Conservation (phyloP, 306 rosid species). For the Luffa aegyptiaca region DNA sequence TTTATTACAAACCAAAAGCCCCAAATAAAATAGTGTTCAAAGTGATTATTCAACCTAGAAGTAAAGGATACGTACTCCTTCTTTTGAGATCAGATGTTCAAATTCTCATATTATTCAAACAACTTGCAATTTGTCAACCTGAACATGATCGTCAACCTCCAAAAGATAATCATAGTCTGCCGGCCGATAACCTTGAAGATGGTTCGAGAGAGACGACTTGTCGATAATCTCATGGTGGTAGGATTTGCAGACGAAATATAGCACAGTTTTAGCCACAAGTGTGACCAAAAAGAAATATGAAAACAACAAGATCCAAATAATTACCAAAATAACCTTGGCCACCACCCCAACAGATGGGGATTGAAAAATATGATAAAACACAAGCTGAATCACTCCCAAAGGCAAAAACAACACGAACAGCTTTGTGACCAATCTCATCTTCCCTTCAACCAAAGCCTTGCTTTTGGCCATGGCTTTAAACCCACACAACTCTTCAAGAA, state of each 20-base stretch:
- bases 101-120: too few relatives aligned
- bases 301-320: constrained; percentile 20
- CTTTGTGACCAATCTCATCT: background rate
- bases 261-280: constrained; percentile 46
- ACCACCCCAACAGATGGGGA: too few relatives aligned
- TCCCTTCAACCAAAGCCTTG: constrained; percentile 37
- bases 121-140: too few relatives aligned
- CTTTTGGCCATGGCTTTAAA: constrained; percentile 55
- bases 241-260: constrained; percentile 73
- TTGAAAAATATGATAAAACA: background rate
- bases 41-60: too few relatives aligned
- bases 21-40: too few relatives aligned
- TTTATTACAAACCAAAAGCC: too few relatives aligned
- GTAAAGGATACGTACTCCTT: too few relatives aligned
- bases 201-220: constrained; percentile 33
- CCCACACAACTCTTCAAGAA: constrained; percentile 55
- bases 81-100: too few relatives aligned
- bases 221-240: constrained; percentile 64
- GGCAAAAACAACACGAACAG: constrained; percentile 3
- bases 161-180: too few relatives aligned
- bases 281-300: constrained; percentile 25
- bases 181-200: too few relatives aligned
- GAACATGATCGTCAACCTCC: too few relatives aligned
- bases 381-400: constrained; percentile 24
- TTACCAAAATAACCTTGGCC: too few relatives aligned